Percentiles rank a stretch among this genome's conserved stretches.
These are phyloP conservation scores for Emericellopsis terricola DNA, from an alignment of 495 filamentous ascomycete genomes.

Conservation along the genomic window DNA sequence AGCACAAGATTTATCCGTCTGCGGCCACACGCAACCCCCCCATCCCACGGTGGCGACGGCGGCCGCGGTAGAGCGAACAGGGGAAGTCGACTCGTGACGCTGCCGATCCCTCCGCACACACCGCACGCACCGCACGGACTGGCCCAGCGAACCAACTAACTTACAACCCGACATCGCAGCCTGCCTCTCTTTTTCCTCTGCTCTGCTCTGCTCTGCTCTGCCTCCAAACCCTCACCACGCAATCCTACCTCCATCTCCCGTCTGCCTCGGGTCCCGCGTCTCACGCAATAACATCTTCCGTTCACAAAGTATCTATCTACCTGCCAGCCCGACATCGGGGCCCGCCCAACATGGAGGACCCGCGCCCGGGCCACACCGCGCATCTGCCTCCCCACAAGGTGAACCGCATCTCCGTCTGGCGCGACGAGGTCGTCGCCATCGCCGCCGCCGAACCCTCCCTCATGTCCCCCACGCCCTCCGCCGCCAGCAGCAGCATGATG, in stretches of 20 bases:
- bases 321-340: no score
- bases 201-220: background rate
- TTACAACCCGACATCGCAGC: background rate
- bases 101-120: no score
- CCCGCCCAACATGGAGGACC: background rate
- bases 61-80: no score
- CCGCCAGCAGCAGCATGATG: background rate
- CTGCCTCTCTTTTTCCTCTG: background rate
- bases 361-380: background rate
- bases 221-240: background rate
- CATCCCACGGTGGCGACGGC: no score
- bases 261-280: background rate
- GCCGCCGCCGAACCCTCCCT: conserved; percentile 5
- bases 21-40: no score
- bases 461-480: conserved; percentile 4
- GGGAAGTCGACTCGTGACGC: no score
- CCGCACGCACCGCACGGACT: no score
- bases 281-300: background rate
- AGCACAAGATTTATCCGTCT: no score
- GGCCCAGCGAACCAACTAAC: background rate
- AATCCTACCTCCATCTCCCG: background rate
- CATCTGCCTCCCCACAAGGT: background rate
- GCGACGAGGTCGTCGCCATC: conserved; percentile 7
- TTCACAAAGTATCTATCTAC: background rate
- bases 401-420: conserved; percentile 11